phyloP scores from a whole-genome alignment of 352 stramenopile genomes.

The Aphanomyces cochlioides region DNA sequence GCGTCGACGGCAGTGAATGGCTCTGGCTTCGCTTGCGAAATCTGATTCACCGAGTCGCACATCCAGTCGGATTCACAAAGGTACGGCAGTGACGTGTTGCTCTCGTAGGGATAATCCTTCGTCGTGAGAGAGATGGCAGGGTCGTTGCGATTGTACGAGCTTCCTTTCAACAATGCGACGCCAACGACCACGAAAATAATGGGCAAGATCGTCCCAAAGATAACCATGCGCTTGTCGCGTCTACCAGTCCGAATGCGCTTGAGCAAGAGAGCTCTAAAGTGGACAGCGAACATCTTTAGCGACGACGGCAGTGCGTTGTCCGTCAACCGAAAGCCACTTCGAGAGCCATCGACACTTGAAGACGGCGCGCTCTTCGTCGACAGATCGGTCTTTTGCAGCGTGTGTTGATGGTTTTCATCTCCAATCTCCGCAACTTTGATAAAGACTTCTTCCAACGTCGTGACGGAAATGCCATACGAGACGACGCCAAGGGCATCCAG shows the following conservation, averaged over 20 bases:
- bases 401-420: slow-evolving; percentile 54
- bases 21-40: too few relatives aligned
- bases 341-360: slow-evolving; percentile 34
- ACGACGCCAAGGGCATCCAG: slow-evolving; percentile 38
- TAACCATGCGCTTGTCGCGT: slow-evolving; percentile 31
- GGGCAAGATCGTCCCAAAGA: slow-evolving; percentile 33
- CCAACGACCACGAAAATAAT: slow-evolving; percentile 33
- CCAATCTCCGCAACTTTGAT: slow-evolving; percentile 76
- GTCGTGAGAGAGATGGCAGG: slow-evolving; percentile 13
- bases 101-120: neutral
- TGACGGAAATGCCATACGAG: slow-evolving; percentile 87
- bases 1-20: too few relatives aligned
- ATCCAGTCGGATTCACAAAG: too few relatives aligned
- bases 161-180: slow-evolving; percentile 32
- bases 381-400: slow-evolving; percentile 35
- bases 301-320: slow-evolving; percentile 12
- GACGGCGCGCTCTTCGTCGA: slow-evolving; percentile 10
- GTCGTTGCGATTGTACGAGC: slow-evolving; percentile 18
- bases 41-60: neutral
- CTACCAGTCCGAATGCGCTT: slow-evolving; percentile 27
- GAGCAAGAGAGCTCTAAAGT: slow-evolving; percentile 30
- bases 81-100: neutral
- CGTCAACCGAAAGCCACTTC: neutral
- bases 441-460: slow-evolving; percentile 87
- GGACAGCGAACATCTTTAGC: slow-evolving; percentile 43